phyloP scores from a whole-genome alignment of 768 basidiomycete genomes.

The Amanita exitialis region DNA sequence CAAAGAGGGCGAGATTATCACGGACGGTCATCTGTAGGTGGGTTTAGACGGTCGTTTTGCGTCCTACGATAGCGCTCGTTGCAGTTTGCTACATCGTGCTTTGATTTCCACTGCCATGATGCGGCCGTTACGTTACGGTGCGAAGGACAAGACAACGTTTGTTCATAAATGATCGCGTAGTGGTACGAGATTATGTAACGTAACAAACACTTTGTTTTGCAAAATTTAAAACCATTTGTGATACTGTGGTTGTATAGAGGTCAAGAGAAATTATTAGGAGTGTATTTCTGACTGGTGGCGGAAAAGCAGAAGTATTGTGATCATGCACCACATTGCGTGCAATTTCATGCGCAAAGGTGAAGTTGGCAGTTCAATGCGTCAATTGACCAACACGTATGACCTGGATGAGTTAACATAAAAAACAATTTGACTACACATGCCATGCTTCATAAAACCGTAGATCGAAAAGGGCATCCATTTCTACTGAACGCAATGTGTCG shows the following conservation, averaged over 20 bases:
- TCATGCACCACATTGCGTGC: constrained; percentile 83
- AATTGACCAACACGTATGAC: constrained; percentile 65
- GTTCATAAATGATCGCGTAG: too few species aligned
- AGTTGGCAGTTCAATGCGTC: constrained; percentile 23
- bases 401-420: background rate
- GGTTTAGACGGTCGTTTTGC: background rate
- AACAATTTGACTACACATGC: constrained; percentile 48
- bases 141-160: too few species aligned
- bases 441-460: constrained; percentile 77
- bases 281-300: constrained; percentile 69
- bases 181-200: background rate
- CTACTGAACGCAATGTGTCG: constrained; percentile 91
- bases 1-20: too few species aligned
- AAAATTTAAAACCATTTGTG: too few species aligned
- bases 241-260: too few species aligned
- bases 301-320: constrained; percentile 95
- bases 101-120: background rate
- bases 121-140: too few species aligned
- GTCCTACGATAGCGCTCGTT: background rate
- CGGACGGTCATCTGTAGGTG: too few species aligned
- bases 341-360: constrained; percentile 87
- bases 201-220: too few species aligned
- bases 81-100: background rate
- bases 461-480: constrained; percentile 80
- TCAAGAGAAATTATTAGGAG: too few species aligned